These are phyloP conservation scores for Salix purpurea DNA, from an alignment of 345 rosid genomes.

Conservation along the genomic window DNA sequence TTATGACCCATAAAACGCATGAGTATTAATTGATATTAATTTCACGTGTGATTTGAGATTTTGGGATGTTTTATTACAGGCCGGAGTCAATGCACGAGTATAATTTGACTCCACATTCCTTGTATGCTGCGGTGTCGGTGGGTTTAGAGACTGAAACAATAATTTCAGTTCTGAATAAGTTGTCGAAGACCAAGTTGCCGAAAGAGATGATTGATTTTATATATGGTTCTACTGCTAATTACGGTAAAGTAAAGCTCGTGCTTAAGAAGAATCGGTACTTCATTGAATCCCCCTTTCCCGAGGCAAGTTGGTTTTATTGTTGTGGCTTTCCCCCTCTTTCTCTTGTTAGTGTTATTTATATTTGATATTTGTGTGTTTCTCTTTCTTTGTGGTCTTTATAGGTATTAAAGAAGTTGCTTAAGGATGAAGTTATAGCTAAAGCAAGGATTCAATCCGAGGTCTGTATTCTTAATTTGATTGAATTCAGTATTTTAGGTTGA, in stretches of 20 bases:
- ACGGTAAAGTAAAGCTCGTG: conserved; percentile 96
- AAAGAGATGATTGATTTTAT: conserved; percentile 85
- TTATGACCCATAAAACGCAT: too few species aligned
- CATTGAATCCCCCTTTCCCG: conserved; percentile 90
- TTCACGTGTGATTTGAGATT: background rate
- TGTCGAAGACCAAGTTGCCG: conserved; percentile 91
- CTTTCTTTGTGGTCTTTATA: conserved; percentile 20
- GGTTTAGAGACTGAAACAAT: conserved; percentile 93
- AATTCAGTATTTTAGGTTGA: background rate
- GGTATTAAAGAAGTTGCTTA: conserved; percentile 80
- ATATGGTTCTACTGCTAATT: conserved; percentile 83
- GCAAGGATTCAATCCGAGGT: conserved; percentile 79
- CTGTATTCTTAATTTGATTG: conserved; percentile 15
- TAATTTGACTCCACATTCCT: conserved; percentile 87
- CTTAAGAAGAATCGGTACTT: conserved; percentile 86
- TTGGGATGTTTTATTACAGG: conserved; percentile 33
- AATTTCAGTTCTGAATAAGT: conserved; percentile 72
- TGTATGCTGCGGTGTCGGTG: conserved; percentile 94
- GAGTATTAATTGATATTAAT: too few species aligned
- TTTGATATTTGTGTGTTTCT: background rate
- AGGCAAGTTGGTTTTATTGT: conserved; percentile 42
- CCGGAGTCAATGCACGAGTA: conserved; percentile 99
- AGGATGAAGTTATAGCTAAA: conserved; percentile 58
- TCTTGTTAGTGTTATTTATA: background rate
- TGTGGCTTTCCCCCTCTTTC: conserved; percentile 2